Evolutionary conservation across 805 yeast genomes (phyloP).

Genomic region (Suhomyces prunicola): DNA sequence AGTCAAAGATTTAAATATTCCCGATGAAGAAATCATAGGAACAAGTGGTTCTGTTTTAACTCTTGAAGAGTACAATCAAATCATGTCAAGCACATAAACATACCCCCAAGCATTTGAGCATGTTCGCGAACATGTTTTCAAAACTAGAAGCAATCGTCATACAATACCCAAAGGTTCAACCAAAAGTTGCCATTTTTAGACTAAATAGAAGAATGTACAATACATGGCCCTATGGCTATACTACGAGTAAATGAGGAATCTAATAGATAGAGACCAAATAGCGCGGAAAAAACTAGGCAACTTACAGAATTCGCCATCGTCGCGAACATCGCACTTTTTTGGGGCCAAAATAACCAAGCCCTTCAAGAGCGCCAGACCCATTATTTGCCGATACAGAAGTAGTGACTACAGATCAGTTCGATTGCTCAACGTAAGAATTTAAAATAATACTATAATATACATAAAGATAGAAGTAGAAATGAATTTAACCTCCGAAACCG

Average conservation of each 20-base stretch:
- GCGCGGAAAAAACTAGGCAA: neutral
- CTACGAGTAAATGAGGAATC: neutral
- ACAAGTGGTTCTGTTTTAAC: slow-evolving; percentile 11
- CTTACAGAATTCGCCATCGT: neutral
- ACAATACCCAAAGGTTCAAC: neutral
- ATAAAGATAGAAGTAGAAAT: slow-evolving; percentile 7
- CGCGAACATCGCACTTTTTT: neutral
- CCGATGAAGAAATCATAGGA: slow-evolving; percentile 10
- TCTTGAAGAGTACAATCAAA: slow-evolving; percentile 7
- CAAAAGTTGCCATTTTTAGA: neutral
- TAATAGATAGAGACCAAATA: neutral
- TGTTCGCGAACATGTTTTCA: neutral
- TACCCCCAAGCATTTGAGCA: neutral
- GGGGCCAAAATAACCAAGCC: neutral
- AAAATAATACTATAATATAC: slow-evolving; percentile 11
- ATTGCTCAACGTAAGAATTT: neutral
- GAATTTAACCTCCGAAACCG: slow-evolving; percentile 96
- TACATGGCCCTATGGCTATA: neutral
- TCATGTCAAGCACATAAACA: slow-evolving; percentile 1
- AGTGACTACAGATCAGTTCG: neutral
- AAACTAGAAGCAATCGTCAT: neutral
- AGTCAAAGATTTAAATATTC: slow-evolving; percentile 37
- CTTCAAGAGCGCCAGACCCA: neutral
- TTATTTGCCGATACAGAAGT: neutral
- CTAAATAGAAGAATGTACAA: neutral